A percentile compares a stretch with the other conserved stretches of the same genome.
These are phyloP conservation scores for Myotisia sp. DNA, from an alignment of 2,329 filamentous ascomycete species.

Conservation along the genomic window DNA sequence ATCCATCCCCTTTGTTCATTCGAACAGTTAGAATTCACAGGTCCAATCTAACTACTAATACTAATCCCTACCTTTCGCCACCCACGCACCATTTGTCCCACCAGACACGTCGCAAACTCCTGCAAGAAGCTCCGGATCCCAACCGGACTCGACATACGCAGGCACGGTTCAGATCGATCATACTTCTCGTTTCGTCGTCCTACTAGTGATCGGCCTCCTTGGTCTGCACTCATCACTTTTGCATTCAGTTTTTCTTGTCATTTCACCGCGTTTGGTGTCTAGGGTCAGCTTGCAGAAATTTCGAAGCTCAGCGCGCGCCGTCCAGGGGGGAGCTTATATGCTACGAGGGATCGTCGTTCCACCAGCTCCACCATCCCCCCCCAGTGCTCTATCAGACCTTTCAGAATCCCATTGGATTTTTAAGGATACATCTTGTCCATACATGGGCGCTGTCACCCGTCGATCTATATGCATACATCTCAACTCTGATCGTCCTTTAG, in stretches of 20 bases:
- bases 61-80: slow-evolving; percentile 10
- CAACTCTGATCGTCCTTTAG: slow-evolving; percentile 2
- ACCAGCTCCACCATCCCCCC: slow-evolving; percentile 10
- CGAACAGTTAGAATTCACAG: neutral
- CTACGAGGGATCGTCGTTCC: slow-evolving; percentile 11
- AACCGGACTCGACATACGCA: no score
- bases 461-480: slow-evolving; percentile 7
- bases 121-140: slow-evolving; percentile 3
- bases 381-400: slow-evolving; percentile 6
- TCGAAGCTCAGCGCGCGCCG: slow-evolving; percentile 1
- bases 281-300: no score
- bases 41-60: no score
- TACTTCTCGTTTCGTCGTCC: no score
- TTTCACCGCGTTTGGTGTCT: no score
- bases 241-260: no score
- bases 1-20: slow-evolving; percentile 5
- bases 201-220: no score
- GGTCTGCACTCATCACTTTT: no score
- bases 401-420: slow-evolving; percentile 1
- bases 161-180: no score
- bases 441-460: slow-evolving; percentile 5
- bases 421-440: slow-evolving; percentile 4
- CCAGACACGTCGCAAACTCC: slow-evolving; percentile 10
- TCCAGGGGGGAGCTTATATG: slow-evolving; percentile 1
- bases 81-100: slow-evolving; percentile 10